Conservation (phyloP, 441 rosid species). For the Brassica balearica region DNA sequence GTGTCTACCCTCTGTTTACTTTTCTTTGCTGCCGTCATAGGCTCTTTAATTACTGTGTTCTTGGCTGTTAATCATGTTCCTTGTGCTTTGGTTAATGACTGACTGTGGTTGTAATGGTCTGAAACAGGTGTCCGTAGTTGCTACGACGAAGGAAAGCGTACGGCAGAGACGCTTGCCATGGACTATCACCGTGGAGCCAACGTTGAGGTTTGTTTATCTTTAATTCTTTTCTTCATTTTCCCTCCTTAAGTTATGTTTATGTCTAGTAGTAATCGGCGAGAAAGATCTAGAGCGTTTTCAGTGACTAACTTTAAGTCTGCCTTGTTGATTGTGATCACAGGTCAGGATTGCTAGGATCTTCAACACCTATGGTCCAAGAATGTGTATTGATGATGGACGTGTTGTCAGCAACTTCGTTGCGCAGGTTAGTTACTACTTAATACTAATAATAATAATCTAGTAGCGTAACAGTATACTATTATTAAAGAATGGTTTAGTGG, state of each 20-base stretch:
- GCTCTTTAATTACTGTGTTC: neutral
- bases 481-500: constrained; percentile 20
- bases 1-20: neutral
- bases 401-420: constrained; percentile 90
- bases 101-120: constrained; percentile 9
- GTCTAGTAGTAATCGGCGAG: too few species aligned
- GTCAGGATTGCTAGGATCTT: constrained; percentile 87
- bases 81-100: constrained; percentile 24
- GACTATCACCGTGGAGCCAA: constrained; percentile 76
- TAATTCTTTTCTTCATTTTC: neutral
- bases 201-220: constrained; percentile 57
- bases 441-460: neutral
- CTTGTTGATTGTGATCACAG: constrained; percentile 43
- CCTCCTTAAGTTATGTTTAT: neutral
- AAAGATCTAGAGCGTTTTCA: neutral
- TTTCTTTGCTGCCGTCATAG: neutral
- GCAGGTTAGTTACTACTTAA: constrained; percentile 50
- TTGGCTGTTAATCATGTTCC: neutral
- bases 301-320: neutral
- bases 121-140: constrained; percentile 77
- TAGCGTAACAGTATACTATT: neutral
- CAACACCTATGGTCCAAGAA: constrained; percentile 89
- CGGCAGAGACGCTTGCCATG: constrained; percentile 81
- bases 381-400: constrained; percentile 89
- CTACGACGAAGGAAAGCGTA: constrained; percentile 82